Conservation (phyloP, 2,329 filamentous ascomycete species). For the Trichoderma atroviride region DNA sequence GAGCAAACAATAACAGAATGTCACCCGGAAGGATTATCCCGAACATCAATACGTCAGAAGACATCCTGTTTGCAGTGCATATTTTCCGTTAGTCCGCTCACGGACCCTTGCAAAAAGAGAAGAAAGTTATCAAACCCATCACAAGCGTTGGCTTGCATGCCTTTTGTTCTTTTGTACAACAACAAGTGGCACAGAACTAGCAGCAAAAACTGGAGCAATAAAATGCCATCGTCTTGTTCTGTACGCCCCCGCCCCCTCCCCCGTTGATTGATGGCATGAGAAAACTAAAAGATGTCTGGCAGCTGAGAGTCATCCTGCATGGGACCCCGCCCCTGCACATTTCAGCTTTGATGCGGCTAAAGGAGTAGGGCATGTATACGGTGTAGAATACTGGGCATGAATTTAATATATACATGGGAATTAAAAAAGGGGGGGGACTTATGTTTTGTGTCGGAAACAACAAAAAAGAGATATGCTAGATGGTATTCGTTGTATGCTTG, state of each 20-base stretch:
- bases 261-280: background rate
- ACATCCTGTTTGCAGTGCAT: background rate
- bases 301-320: slow-evolving; percentile 3
- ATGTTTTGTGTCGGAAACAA: background rate
- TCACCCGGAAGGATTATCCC: background rate
- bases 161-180: background rate
- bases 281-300: background rate
- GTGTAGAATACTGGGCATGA: background rate
- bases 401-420: background rate
- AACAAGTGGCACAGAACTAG: background rate
- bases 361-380: background rate
- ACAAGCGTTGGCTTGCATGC: background rate
- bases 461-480: background rate
- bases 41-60: background rate
- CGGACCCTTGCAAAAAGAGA: background rate
- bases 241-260: background rate
- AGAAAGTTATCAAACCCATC: background rate
- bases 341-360: slow-evolving; percentile 7
- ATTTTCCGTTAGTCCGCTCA: background rate
- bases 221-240: background rate
- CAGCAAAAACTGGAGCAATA: background rate
- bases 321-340: slow-evolving; percentile 19
- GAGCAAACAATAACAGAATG: background rate
- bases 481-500: background rate
- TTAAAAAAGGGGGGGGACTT: background rate